Percentiles rank a stretch among this genome's conserved stretches.
Conservation (phyloP, 495 filamentous ascomycete species). For the Penicillium arizonense region DNA sequence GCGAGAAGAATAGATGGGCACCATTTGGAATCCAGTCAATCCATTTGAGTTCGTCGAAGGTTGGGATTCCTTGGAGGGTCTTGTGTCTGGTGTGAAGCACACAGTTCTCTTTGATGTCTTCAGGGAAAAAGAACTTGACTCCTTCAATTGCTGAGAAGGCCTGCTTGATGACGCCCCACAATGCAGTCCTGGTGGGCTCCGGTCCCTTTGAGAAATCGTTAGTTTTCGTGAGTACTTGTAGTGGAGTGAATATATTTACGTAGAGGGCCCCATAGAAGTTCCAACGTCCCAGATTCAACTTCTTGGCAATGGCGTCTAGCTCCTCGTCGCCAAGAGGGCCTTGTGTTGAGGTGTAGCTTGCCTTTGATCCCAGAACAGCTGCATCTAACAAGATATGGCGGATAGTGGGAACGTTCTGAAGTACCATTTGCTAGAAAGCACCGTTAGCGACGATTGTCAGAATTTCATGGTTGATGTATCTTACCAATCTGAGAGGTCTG, state of each 20-base stretch:
- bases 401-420: slow-evolving; percentile 52
- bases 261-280: slow-evolving; percentile 57
- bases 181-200: slow-evolving; percentile 34
- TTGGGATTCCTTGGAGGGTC: slow-evolving; percentile 45
- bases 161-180: slow-evolving; percentile 44
- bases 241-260: slow-evolving; percentile 8
- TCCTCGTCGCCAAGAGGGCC: slow-evolving; percentile 39
- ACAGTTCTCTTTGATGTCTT: slow-evolving; percentile 31
- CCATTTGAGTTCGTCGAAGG: slow-evolving; percentile 53
- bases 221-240: too few relatives aligned
- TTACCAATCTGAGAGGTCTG: slow-evolving; percentile 40
- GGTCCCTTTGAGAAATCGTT: too few relatives aligned
- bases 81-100: slow-evolving; percentile 35
- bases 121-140: slow-evolving; percentile 42
- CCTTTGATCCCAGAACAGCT: slow-evolving; percentile 40
- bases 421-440: slow-evolving; percentile 28
- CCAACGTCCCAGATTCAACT: slow-evolving; percentile 47
- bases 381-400: slow-evolving; percentile 46
- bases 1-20: slow-evolving; percentile 55
- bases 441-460: too few relatives aligned
- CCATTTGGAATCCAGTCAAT: slow-evolving; percentile 57
- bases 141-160: slow-evolving; percentile 45
- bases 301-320: slow-evolving; percentile 34
- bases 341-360: slow-evolving; percentile 38
- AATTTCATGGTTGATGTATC: background rate